Percentiles rank a stretch among this genome's conserved stretches.
Evolutionary conservation across 768 basidiomycete genomes (phyloP).

Genomic region (Agrocybe praecox): DNA sequence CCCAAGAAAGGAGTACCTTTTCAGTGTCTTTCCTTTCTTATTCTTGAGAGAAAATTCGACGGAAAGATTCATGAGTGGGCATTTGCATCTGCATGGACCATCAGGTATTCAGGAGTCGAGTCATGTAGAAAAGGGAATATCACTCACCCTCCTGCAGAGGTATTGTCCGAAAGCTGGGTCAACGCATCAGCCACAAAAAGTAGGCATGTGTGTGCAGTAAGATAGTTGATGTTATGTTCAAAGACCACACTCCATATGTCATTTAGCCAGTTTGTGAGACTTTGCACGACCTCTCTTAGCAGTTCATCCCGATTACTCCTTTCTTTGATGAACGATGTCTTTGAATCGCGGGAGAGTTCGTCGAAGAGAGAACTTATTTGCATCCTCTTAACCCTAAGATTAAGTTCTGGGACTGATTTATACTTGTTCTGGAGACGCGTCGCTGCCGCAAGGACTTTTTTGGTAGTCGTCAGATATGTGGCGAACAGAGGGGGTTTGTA

Average conservation of each 20-base stretch:
- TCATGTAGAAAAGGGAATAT: no score
- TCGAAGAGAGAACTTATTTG: constrained; percentile 56
- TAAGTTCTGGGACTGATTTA: constrained; percentile 46
- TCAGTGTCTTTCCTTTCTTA: constrained; percentile 43
- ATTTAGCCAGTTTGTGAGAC: constrained; percentile 58
- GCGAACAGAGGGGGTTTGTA: no score
- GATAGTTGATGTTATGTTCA: constrained; percentile 56
- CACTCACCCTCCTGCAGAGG: constrained; percentile 41
- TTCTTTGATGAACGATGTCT: constrained; percentile 54
- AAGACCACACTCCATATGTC: constrained; percentile 66
- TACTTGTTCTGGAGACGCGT: constrained; percentile 37
- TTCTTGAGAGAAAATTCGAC: constrained; percentile 48
- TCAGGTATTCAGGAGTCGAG: no score
- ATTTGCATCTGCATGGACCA: constrained; percentile 49
- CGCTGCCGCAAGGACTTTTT: constrained; percentile 38
- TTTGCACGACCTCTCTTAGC: constrained; percentile 55
- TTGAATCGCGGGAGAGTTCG: constrained; percentile 55
- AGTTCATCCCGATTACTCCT: constrained; percentile 57
- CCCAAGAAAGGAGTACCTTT: constrained; percentile 50
- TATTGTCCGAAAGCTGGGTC: constrained; percentile 39
- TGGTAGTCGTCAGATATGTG: constrained; percentile 2
- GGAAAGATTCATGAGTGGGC: constrained; percentile 47
- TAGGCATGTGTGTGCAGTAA: constrained; percentile 56
- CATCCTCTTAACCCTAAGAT: constrained; percentile 53
- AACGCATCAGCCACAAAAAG: constrained; percentile 51